Conservation (phyloP, 805 yeast species). For the Starmerella powellii region DNA sequence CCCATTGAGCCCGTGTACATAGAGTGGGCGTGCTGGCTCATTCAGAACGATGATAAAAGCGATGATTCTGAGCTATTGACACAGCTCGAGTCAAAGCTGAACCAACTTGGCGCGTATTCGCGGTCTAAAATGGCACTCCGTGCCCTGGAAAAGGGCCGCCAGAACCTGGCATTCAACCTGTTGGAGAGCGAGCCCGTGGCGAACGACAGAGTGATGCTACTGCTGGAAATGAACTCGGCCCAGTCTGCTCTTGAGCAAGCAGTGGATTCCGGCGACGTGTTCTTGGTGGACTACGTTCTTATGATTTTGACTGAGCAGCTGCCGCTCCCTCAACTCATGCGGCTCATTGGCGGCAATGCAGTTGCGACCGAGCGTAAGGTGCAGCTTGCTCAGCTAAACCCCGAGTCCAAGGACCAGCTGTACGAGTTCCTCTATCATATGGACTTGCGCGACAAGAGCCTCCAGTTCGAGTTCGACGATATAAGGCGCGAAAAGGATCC, state of each 20-base stretch:
- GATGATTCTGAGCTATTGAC: constrained; percentile 50
- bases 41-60: constrained; percentile 37
- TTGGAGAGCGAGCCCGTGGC: constrained; percentile 55
- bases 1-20: constrained; percentile 46
- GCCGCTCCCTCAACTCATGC: constrained; percentile 56
- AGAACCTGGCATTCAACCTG: constrained; percentile 52
- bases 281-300: constrained; percentile 47
- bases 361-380: constrained; percentile 35
- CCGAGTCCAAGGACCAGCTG: constrained; percentile 31
- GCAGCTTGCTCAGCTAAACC: constrained; percentile 23
- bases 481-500: constrained; percentile 17
- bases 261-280: constrained; percentile 47
- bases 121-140: constrained; percentile 47
- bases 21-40: constrained; percentile 71
- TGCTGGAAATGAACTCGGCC: constrained; percentile 60
- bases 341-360: constrained; percentile 41
- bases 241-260: constrained; percentile 59
- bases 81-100: constrained; percentile 39
- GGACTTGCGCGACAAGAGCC: constrained; percentile 33
- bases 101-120: constrained; percentile 36
- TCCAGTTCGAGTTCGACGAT: constrained; percentile 11
- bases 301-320: constrained; percentile 43
- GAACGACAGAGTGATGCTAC: constrained; percentile 46
- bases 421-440: constrained; percentile 52
- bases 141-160: constrained; percentile 75